A percentile compares a stretch with the other conserved stretches of the same genome.
These are phyloP conservation scores for Alternaria rosae DNA, from an alignment of 2,329 filamentous ascomycete genomes.

Conservation along the genomic window DNA sequence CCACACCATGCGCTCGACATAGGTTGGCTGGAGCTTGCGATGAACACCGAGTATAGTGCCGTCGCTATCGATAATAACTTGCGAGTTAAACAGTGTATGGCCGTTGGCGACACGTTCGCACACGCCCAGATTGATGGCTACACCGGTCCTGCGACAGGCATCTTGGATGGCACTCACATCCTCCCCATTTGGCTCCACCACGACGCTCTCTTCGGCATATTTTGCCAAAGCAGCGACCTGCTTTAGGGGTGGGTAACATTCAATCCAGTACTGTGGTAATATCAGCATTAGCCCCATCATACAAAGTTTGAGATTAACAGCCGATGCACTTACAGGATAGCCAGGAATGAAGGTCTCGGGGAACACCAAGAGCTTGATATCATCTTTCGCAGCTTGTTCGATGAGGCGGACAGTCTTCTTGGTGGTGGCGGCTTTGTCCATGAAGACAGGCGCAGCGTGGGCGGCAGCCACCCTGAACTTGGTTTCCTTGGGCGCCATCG, in stretches of 20 bases:
- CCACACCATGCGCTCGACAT: slow-evolving; percentile 46
- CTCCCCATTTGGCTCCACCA: slow-evolving; percentile 40
- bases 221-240: slow-evolving; percentile 43
- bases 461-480: slow-evolving; percentile 49
- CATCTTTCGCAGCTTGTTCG: slow-evolving; percentile 40
- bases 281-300: slow-evolving; percentile 10
- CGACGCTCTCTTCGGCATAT: slow-evolving; percentile 47
- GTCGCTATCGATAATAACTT: slow-evolving; percentile 44
- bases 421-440: slow-evolving; percentile 48
- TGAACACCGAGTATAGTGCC: slow-evolving; percentile 48
- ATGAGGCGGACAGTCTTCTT: slow-evolving; percentile 44
- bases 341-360: slow-evolving; percentile 50
- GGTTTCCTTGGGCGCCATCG: slow-evolving; percentile 29
- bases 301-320: neutral
- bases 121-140: slow-evolving; percentile 46
- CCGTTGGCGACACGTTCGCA: slow-evolving; percentile 46
- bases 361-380: slow-evolving; percentile 46
- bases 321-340: slow-evolving; percentile 39
- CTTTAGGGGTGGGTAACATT: slow-evolving; percentile 48
- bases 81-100: slow-evolving; percentile 48
- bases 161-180: slow-evolving; percentile 43
- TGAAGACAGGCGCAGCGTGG: slow-evolving; percentile 49
- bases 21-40: slow-evolving; percentile 50
- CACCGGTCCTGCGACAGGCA: slow-evolving; percentile 40
- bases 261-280: slow-evolving; percentile 42